Evolutionary conservation across 768 basidiomycete species (phyloP).

Genomic region (Rhodotorula toruloides): DNA sequence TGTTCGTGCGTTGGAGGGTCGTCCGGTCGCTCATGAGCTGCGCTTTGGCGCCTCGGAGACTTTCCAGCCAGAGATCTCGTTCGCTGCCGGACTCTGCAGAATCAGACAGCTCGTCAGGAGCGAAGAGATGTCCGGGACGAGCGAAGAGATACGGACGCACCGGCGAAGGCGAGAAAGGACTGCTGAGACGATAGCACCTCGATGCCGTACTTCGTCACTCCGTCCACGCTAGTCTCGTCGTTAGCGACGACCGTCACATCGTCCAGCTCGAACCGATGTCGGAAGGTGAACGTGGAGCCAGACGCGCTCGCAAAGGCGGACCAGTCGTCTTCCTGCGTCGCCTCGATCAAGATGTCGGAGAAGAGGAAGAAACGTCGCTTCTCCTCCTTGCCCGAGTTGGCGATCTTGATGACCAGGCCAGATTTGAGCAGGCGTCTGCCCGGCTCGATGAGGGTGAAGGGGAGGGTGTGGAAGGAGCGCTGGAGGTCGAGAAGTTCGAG

Average conservation of each 20-base stretch:
- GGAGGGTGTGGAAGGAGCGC: conserved; percentile 58
- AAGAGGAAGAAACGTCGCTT: conserved; percentile 73
- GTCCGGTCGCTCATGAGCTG: conserved; percentile 39
- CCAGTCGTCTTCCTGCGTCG: conserved; percentile 10
- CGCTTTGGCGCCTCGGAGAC: conserved; percentile 42
- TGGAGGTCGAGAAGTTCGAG: conserved; percentile 72
- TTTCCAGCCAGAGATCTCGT: conserved; percentile 42
- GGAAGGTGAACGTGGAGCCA: conserved; percentile 27
- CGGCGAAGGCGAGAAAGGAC: conserved; percentile 41
- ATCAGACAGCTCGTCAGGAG: neutral
- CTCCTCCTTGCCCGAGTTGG: conserved; percentile 46
- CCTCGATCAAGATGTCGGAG: conserved; percentile 67
- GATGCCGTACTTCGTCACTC: conserved; percentile 33
- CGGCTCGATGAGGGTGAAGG: conserved; percentile 62
- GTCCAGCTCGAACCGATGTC: conserved; percentile 39
- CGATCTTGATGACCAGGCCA: conserved; percentile 40
- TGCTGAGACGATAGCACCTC: conserved; percentile 41
- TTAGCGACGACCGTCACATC: conserved; percentile 42
- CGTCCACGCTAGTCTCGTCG: conserved; percentile 15
- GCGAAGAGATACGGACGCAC: conserved; percentile 22
- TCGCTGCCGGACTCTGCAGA: conserved; percentile 30
- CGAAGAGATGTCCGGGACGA: rapidly evolving
- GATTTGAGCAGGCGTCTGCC: conserved; percentile 73
- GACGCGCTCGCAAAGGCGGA: neutral
- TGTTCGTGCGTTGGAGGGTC: conserved; percentile 41